These are phyloP conservation scores for Chaetomium tenue DNA, from an alignment of 495 filamentous ascomycete genomes.

Conservation along the genomic window DNA sequence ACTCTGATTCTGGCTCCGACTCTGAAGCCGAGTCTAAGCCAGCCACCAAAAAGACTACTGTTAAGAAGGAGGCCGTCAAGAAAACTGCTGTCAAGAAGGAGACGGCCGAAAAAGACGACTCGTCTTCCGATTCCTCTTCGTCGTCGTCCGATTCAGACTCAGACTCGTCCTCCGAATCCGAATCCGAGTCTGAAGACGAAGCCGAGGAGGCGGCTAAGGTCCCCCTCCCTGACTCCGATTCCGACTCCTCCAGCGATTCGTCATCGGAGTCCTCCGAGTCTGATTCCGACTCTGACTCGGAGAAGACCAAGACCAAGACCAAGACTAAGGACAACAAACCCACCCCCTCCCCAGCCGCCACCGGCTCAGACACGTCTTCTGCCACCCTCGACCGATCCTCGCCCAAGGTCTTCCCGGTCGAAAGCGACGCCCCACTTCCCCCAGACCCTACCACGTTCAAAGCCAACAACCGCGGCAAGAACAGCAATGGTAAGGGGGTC, in stretches of 20 bases:
- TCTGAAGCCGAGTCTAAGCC: conserved; percentile 33
- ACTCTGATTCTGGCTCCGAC: conserved; percentile 29
- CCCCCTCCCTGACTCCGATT: conserved; percentile 47
- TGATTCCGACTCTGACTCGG: conserved; percentile 35
- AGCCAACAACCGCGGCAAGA: conserved; percentile 48
- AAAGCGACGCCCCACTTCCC: conserved; percentile 45
- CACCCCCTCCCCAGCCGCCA: conserved; percentile 16
- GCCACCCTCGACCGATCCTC: conserved; percentile 46
- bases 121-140: conserved; percentile 17
- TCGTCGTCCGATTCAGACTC: conserved; percentile 28
- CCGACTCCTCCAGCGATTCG: conserved; percentile 34
- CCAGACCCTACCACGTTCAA: conserved; percentile 47
- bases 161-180: conserved; percentile 29
- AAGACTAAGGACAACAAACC: conserved; percentile 31
- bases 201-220: conserved; percentile 54
- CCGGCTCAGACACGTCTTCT: conserved; percentile 40
- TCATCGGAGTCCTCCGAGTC: conserved; percentile 27
- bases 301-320: conserved; percentile 40
- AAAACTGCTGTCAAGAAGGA: conserved; percentile 8
- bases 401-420: conserved; percentile 40
- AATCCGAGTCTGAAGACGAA: conserved; percentile 43
- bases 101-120: conserved; percentile 7
- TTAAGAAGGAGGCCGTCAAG: conserved; percentile 20
- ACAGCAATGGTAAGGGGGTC: conserved; percentile 39
- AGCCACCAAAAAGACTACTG: conserved; percentile 22